Conservation (phyloP, 2,329 filamentous ascomycete genomes). For the Zalaria obscura region DNA sequence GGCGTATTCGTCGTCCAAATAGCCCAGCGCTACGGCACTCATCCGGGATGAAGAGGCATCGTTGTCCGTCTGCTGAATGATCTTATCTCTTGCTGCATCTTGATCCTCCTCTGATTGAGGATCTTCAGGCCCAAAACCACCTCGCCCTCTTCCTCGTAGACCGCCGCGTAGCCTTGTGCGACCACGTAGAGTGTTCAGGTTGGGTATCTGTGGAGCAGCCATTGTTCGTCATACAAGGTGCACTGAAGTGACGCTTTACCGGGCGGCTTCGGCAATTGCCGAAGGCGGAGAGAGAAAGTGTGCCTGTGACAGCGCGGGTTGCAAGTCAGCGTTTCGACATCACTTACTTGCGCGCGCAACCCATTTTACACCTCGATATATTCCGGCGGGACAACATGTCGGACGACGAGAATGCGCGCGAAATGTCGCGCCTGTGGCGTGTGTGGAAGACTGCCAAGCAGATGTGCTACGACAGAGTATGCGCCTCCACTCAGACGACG, state of each 20-base stretch:
- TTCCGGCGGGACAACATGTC: conserved; percentile 6
- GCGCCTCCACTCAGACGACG: conserved; percentile 17
- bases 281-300: not conserved
- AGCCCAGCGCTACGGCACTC: conserved; percentile 76
- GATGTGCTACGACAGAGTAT: conserved; percentile 83
- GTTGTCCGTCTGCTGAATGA: conserved; percentile 78
- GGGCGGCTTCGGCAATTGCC: not conserved
- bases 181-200: conserved; percentile 50
- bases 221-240: not conserved
- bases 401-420: conserved; percentile 14
- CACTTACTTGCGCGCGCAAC: not conserved
- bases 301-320: not conserved
- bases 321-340: not conserved
- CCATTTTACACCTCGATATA: no score
- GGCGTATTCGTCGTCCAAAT: conserved; percentile 72
- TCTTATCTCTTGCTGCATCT: conserved; percentile 45
- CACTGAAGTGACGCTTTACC: no score
- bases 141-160: conserved; percentile 33
- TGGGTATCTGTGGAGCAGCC: conserved; percentile 46
- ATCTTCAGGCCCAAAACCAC: conserved; percentile 14
- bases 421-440: conserved; percentile 64
- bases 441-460: conserved; percentile 88
- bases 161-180: conserved; percentile 24
- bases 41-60: conserved; percentile 81
- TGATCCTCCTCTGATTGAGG: conserved; percentile 15